Percentiles rank a stretch among this genome's conserved stretches.
Evolutionary conservation across 192 early-diverging fungal species (phyloP).

Genomic region (Dimargaris cristalligena): DNA sequence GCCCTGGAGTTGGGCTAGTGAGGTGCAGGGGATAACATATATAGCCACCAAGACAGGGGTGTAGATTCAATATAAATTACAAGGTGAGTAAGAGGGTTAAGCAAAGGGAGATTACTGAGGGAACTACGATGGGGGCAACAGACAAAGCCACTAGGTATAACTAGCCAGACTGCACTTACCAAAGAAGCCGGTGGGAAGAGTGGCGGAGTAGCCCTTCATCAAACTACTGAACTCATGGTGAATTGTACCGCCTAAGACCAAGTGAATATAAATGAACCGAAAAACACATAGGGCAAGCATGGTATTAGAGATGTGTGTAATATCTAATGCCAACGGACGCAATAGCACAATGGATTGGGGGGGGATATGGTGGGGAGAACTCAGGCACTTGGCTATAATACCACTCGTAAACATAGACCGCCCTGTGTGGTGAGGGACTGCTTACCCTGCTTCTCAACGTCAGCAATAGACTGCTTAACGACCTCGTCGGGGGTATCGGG

Average conservation of each 20-base stretch:
- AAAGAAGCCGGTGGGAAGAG: not conserved
- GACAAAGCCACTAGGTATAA: not conserved
- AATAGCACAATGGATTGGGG: not conserved
- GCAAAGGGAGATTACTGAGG: not conserved
- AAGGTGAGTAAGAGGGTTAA: not conserved
- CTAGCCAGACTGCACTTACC: not conserved
- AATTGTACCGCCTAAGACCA: not conserved
- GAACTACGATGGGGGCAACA: not conserved
- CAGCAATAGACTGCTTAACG: constrained; percentile 1
- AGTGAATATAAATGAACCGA: not conserved
- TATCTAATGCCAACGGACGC: not conserved
- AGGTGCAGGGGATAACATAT: not conserved
- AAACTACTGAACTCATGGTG: constrained; percentile 2
- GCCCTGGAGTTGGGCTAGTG: not conserved
- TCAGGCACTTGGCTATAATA: too few species aligned
- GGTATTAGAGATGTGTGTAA: not conserved
- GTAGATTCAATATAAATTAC: not conserved
- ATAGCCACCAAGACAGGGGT: not conserved
- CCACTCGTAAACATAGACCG: not conserved
- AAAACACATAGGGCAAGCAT: not conserved
- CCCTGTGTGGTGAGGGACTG: not conserved
- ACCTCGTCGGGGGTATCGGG: not conserved
- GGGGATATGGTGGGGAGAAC: too few species aligned
- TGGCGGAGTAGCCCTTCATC: constrained; percentile 9
- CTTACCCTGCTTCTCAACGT: constrained; percentile 9